A percentile compares a stretch with the other conserved stretches of the same genome.
Evolutionary conservation across 768 basidiomycete species (phyloP).

Genomic region (Pleurotus pulmonarius): DNA sequence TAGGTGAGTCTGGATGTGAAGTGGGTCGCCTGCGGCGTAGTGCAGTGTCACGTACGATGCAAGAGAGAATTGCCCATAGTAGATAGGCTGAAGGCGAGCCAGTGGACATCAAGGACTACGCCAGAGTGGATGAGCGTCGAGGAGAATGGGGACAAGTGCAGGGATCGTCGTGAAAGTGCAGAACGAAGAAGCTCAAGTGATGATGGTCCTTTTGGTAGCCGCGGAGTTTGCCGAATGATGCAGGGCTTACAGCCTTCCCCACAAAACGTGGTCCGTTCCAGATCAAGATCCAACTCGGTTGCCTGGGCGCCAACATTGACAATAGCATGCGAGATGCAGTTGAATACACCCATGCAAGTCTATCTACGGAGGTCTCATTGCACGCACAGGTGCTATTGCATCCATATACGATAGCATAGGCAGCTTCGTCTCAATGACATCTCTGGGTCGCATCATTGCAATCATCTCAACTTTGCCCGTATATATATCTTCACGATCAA

Average conservation of each 20-base stretch:
- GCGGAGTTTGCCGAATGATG: neutral
- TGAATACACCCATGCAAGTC: no score
- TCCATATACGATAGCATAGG: no score
- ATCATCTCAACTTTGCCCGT: no score
- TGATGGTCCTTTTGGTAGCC: neutral
- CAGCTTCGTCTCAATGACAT: no score
- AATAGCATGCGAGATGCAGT: no score
- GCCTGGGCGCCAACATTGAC: no score
- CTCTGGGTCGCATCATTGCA: no score
- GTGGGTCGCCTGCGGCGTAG: conserved; percentile 3
- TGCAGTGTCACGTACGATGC: conserved; percentile 45
- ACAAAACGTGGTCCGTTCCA: neutral
- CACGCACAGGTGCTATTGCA: no score
- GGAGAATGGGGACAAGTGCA: neutral
- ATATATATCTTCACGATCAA: no score
- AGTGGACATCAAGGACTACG: conserved; percentile 50
- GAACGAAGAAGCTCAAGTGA: neutral
- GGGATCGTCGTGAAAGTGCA: neutral
- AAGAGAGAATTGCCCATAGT: conserved; percentile 71
- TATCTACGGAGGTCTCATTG: no score
- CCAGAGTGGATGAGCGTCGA: conserved; percentile 1
- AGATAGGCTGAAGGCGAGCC: conserved; percentile 74
- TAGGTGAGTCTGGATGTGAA: neutral
- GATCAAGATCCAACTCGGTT: no score
- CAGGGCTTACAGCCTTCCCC: neutral